Base-by-base conservation (phyloP, 1,139 yeast genomes). In the Meyerozyma smithsonii region DNA sequence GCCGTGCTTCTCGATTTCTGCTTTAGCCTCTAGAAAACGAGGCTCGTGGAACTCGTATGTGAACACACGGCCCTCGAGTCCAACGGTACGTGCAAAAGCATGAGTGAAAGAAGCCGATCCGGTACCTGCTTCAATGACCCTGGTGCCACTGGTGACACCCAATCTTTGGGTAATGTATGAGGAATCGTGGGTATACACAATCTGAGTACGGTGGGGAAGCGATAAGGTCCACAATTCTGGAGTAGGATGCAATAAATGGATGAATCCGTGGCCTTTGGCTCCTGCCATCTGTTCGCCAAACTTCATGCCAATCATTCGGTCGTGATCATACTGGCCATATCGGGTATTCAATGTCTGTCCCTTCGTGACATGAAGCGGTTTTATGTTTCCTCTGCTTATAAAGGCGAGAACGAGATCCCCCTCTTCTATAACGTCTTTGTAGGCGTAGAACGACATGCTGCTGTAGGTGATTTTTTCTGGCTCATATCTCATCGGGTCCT, bases 91-190 rank as follows among this genome's bases (percentile, higher is more conserved):
- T 2, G 96, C 85, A 61, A 92, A 79, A 0, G 96, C 84, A 62
- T 94, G 99, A 4, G 97, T 85, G 55, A 94, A 87, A 2, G 96
- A 88, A 0, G 95, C 99, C 5, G 96, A 86, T 1, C 98, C 99
- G 0, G 99, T 94, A 30, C 99, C 99, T 0, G 97, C 96, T 61
- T 94, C 99, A 39, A 94, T 83, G 11, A 92, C 94, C 47, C 79
- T 66, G 1, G 89, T 75, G 0, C 94, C 94, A 16, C 86, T 79
- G 10, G 77, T 66, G 39, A 94, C 82, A 36, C 79, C 75, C 48
- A 92, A 66, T 52, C 96, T 66, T 58, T 90, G 96, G 48, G 85
- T 76, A 42, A 94, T 89, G 55, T 88, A 92, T 21, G 95, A 80
- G 2, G 96, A 85, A 57, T 94, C 99, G 7, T 96, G 96, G 0